These are phyloP conservation scores for Maudiozyma saulgeensis DNA, from an alignment of 805 yeast species.

Conservation along the genomic window DNA sequence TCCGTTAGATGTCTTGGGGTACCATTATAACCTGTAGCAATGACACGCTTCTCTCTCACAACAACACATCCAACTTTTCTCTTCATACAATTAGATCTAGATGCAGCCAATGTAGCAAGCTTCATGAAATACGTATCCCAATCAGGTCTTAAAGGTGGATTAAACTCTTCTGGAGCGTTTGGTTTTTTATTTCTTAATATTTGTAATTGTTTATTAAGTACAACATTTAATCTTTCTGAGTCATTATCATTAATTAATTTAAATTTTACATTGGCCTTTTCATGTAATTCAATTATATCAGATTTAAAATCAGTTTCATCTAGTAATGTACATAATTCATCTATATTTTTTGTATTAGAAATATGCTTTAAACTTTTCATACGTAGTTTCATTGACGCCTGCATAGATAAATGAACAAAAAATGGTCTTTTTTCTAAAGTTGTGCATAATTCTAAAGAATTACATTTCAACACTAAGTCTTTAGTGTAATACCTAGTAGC, in stretches of 20 bases:
- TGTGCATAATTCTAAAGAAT: constrained; percentile 34
- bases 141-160: constrained; percentile 51
- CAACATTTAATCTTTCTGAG: constrained; percentile 6
- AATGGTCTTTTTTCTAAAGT: constrained; percentile 63
- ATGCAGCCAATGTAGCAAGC: constrained; percentile 85
- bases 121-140: constrained; percentile 98
- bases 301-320: constrained; percentile 22
- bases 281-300: constrained; percentile 15
- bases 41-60: constrained; percentile 73
- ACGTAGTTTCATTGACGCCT: constrained; percentile 1
- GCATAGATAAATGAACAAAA: constrained; percentile 59
- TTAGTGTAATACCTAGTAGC: constrained; percentile 61
- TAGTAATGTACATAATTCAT: constrained; percentile 30
- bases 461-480: constrained; percentile 48
- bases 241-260: constrained; percentile 8
- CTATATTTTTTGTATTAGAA: constrained; percentile 11
- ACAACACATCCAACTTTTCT: constrained; percentile 94
- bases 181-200: constrained; percentile 10
- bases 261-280: constrained; percentile 18
- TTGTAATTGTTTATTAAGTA: constrained; percentile 9
- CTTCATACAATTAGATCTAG: constrained; percentile 93
- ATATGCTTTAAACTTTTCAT: constrained; percentile 5
- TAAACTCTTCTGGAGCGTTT: constrained; percentile 8
- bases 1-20: constrained; percentile 83
- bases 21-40: constrained; percentile 97